A percentile compares a stretch with the other conserved stretches of the same genome.
Conservation (phyloP, 176 grass and related monocot species). For the bread wheat (Triticum aestivum) region IWGSC_CS_RefSeq_v2.1 NC_057794.1:549059797-549060296, state of each 20-base stretch:
- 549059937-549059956: conserved; percentile 78
- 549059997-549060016: conserved; percentile 90
- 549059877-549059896: background rate
- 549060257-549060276: conserved; percentile 76
- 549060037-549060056: conserved; percentile 68
- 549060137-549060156: too few relatives aligned
- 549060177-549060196: background rate
- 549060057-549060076: conserved; percentile 68
- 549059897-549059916: conserved; percentile 50
- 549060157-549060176: background rate
- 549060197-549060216: background rate
- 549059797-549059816: background rate
- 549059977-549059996: conserved; percentile 79
- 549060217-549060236: conserved; percentile 71
- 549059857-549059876: background rate
- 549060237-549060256: conserved; percentile 75
- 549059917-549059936: conserved; percentile 87
- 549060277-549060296: conserved; percentile 50
- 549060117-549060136: background rate
- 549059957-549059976: conserved; percentile 94
- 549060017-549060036: conserved; percentile 70
- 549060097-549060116: background rate
- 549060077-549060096: conserved; percentile 42
- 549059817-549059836: conserved; percentile 10
- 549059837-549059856: conserved; percentile 7